phyloP scores from a whole-genome alignment of 2,329 filamentous ascomycete genomes.

The Aschersonia sp. region DNA sequence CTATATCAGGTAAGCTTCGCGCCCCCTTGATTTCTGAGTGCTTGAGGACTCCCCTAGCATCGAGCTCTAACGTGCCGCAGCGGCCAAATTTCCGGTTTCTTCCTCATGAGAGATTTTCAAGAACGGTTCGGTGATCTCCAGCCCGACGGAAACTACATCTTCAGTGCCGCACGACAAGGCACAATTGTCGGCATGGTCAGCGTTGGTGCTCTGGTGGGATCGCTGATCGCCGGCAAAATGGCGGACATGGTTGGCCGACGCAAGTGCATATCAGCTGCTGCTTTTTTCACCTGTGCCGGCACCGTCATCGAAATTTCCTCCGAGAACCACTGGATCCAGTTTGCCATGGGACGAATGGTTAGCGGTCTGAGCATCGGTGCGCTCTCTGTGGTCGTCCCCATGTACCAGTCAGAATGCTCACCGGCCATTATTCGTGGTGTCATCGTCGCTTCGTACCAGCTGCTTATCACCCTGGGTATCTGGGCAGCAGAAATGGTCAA shows the following conservation, averaged over 20 bases:
- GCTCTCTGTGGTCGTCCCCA: constrained; percentile 48
- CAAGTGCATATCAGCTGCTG: constrained; percentile 45
- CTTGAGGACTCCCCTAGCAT: background rate
- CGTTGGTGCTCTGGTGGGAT: constrained; percentile 44
- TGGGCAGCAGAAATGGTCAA: constrained; percentile 44
- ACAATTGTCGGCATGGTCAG: constrained; percentile 47
- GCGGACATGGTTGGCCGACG: constrained; percentile 48
- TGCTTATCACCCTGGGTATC: constrained; percentile 57
- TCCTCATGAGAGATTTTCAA: constrained; percentile 43
- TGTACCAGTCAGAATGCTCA: constrained; percentile 55
- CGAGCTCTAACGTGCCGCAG: constrained; percentile 12
- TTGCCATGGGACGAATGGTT: constrained; percentile 50
- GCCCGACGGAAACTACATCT: constrained; percentile 24
- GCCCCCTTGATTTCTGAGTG: too few relatives aligned
- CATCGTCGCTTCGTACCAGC: constrained; percentile 50
- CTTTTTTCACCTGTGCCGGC: constrained; percentile 48
- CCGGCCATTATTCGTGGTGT: constrained; percentile 50
- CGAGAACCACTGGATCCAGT: constrained; percentile 41
- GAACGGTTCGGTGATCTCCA: constrained; percentile 34
- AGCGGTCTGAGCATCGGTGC: constrained; percentile 52
- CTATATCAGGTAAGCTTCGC: constrained; percentile 31
- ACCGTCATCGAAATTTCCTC: constrained; percentile 51
- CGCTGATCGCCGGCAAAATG: constrained; percentile 42
- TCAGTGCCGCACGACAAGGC: constrained; percentile 45
- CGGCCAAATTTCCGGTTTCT: constrained; percentile 48